These are phyloP conservation scores for Apostasia shenzhenica DNA, from an alignment of 106 monocot species.

Conservation along the genomic window DNA sequence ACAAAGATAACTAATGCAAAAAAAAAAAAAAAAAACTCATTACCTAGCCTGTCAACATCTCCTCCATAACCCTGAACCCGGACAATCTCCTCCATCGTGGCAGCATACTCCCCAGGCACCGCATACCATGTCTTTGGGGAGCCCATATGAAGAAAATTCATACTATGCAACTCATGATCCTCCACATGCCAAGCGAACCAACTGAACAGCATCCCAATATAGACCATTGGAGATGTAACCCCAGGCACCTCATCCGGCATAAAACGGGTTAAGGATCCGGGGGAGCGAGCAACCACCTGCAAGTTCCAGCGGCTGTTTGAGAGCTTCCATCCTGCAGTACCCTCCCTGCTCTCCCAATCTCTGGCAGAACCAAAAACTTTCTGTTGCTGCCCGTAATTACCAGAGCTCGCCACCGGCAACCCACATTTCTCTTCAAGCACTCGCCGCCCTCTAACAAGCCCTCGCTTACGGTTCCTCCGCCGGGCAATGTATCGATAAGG, in stretches of 20 bases:
- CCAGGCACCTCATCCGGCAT: conserved; percentile 98
- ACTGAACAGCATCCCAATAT: conserved; percentile 95
- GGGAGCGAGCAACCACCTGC: conserved; percentile 79
- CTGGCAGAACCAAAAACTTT: not conserved
- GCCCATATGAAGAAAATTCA: conserved; percentile 91
- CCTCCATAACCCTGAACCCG: conserved; percentile 70
- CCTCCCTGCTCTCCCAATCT: conserved; percentile 19
- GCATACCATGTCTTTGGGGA: conserved; percentile 98
- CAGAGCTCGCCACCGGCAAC: not conserved
- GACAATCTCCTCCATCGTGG: conserved; percentile 63
- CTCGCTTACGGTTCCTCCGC: conserved; percentile 26
- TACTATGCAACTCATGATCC: conserved; percentile 96
- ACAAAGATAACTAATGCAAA: conserved; percentile 4
- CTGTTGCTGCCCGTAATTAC: not conserved
- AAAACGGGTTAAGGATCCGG: conserved; percentile 79
- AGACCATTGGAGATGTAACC: conserved; percentile 95
- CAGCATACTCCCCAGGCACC: conserved; percentile 63
- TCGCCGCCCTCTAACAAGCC: not conserved
- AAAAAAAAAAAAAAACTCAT: conserved; percentile 10
- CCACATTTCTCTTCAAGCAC: conserved; percentile 7
- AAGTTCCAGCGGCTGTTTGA: conserved; percentile 96
- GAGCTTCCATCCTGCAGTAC: conserved; percentile 52
- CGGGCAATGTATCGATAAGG: conserved; percentile 10
- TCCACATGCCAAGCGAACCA: conserved; percentile 99
- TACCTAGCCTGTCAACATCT: conserved; percentile 59